Percentiles rank a stretch among this genome's conserved stretches.
Evolutionary conservation across 1,284 basidiomycete genomes (phyloP).

Genomic region (Boletus sp.): DNA sequence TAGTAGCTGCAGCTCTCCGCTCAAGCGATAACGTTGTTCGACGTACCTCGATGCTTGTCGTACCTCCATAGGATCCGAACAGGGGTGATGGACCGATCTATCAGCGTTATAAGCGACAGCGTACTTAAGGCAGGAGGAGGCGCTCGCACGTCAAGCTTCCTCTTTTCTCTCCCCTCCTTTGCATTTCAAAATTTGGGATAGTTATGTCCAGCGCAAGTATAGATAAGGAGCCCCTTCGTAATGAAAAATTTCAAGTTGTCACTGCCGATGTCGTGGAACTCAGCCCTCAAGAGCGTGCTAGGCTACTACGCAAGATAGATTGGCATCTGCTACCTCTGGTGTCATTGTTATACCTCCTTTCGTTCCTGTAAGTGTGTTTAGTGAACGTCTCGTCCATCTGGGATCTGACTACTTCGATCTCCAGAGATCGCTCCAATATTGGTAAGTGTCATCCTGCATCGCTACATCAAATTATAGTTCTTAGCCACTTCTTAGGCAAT

Average conservation of each 20-base stretch:
- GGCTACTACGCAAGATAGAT: slow-evolving; percentile 48
- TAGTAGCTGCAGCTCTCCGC: too few relatives aligned
- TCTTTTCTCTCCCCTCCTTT: background rate
- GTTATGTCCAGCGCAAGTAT: slow-evolving; percentile 16
- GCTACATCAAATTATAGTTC: background rate
- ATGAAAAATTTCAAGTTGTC: slow-evolving; percentile 16
- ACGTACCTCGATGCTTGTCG: too few relatives aligned
- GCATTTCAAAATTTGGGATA: background rate
- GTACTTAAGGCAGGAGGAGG: too few relatives aligned
- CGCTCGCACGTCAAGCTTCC: background rate
- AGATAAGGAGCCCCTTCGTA: slow-evolving; percentile 10
- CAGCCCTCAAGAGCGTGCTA: slow-evolving; percentile 31
- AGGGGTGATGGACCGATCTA: too few relatives aligned
- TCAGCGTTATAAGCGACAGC: too few relatives aligned
- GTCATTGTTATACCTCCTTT: slow-evolving; percentile 57
- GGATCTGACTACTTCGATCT: background rate
- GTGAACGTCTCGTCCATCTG: background rate
- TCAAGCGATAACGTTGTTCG: too few relatives aligned
- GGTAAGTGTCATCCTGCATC: slow-evolving; percentile 18
- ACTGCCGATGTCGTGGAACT: slow-evolving; percentile 8
- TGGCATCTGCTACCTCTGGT: slow-evolving; percentile 47
- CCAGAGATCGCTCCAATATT: slow-evolving; percentile 38
- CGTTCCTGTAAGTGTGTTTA: slow-evolving; percentile 43
- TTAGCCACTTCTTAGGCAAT: slow-evolving; percentile 23
- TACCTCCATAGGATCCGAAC: too few relatives aligned